Percentiles rank a stretch among this genome's conserved stretches.
Conservation (phyloP, 2,329 filamentous ascomycete species). For the Alternaria conjuncta region DNA sequence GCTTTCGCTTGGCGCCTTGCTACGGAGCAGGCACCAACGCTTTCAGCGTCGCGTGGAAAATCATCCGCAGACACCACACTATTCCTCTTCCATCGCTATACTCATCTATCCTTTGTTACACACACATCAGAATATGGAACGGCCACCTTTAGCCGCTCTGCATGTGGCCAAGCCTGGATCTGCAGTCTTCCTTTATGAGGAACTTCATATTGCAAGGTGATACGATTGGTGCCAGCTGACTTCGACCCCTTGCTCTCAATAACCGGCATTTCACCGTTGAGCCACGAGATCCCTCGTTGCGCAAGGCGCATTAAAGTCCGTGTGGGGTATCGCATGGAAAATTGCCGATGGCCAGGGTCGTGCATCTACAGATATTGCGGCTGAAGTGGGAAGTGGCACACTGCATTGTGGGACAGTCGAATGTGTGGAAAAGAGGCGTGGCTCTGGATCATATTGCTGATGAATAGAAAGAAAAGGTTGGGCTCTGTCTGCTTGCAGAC, state of each 20-base stretch:
- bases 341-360: conserved; percentile 3
- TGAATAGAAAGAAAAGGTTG: conserved; percentile 24
- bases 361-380: conserved; percentile 14
- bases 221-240: conserved; percentile 5
- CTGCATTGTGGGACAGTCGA: conserved; percentile 9
- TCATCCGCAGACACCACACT: conserved; percentile 1
- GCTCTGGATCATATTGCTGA: conserved; percentile 25
- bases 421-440: background rate
- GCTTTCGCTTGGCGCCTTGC: conserved; percentile 4
- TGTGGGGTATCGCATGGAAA: conserved; percentile 17
- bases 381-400: background rate
- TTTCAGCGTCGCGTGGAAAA: conserved; percentile 6
- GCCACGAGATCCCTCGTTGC: conserved; percentile 4
- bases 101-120: conserved; percentile 8
- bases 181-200: background rate
- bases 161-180: background rate
- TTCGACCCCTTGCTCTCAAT: background rate
- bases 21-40: conserved; percentile 24
- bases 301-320: conserved; percentile 1
- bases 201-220: conserved; percentile 7
- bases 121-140: background rate
- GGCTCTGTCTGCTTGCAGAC: background rate
- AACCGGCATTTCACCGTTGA: conserved; percentile 16
- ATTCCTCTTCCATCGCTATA: background rate
- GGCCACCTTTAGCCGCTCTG: conserved; percentile 11